Base-by-base conservation (phyloP, 2,329 filamentous ascomycete genomes). In the Fusarium goolgardi region DNA sequence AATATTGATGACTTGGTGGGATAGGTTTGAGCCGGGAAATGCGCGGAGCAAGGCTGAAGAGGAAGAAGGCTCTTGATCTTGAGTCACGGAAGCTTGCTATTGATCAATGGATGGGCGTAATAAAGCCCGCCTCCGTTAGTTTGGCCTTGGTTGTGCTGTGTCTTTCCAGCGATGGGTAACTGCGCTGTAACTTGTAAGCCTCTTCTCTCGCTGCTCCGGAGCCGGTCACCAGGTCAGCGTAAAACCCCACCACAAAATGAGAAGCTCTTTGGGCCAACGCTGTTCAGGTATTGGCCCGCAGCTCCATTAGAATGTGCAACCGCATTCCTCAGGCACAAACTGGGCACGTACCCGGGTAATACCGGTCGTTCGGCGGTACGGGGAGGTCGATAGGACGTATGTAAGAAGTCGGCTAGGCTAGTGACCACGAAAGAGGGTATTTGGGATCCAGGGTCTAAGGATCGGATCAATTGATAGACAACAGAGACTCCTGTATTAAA, bases 321-420 rank as follows among this genome's bases (percentile, higher is more conserved):
- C 70, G n/a, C 56, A 73, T 70, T 64, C 67, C 66, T 73, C 59
- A 73, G 71, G 71, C 71, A 73, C 50, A 59, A 71, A 73, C 53
- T 62, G 43, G 49, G 47, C 57, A 59, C 54, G 49, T 65, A 64
- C 70, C 71, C 71, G 71, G 71, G 64, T 73, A 73, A 73, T 73
- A 73, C 71, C 71, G 71, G 71, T 71, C 59, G 59, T 68, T 73
- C 71, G 71, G 71, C 59, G 71, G 71, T 73, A 69, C 71, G 71
- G 71, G 71, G 70, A 73, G 67, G 72, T 71, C 44, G 39, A 59
- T 62, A 44, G 63, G 57, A 71, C 67, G 58, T 56, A 39, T 67
- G 59, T 60, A 67, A 63, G 52, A 63, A 64, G 40, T 67, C 59
- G n/a, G n/a, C n/a, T n/a, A n/a, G 59, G 67, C 59, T 60, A 69